Conservation (phyloP, 306 rosid genomes). For the Psophocarpus tetragonolobus region DNA sequence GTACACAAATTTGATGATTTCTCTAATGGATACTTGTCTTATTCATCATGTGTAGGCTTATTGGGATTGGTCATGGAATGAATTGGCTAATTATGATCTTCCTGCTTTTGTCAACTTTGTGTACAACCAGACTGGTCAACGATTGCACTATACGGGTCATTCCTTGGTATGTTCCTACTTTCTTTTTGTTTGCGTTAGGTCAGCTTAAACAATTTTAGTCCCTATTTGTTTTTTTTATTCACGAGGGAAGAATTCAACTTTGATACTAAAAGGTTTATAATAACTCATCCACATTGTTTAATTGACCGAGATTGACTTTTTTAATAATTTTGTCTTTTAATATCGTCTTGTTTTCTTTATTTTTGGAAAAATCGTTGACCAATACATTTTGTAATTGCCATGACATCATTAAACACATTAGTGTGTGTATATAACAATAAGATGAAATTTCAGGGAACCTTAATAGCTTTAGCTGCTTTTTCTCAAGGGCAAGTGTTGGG, state of each 20-base stretch:
- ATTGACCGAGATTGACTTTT: too few species aligned
- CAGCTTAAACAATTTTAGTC: background rate
- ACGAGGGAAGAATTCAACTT: too few species aligned
- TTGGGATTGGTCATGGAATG: constrained; percentile 96
- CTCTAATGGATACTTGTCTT: background rate
- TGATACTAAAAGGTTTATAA: too few species aligned
- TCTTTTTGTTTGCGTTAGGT: background rate
- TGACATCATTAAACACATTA: too few species aligned
- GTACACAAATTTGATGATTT: too few species aligned
- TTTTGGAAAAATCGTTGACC: too few species aligned
- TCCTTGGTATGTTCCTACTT: constrained; percentile 51
- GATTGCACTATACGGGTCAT: constrained; percentile 71
- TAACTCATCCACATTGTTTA: too few species aligned
- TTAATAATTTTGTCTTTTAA: too few species aligned
- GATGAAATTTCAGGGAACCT: constrained; percentile 64
- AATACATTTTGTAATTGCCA: too few species aligned
- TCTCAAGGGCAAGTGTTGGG: constrained; percentile 48
- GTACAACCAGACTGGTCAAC: constrained; percentile 54
- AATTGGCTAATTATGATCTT: constrained; percentile 65
- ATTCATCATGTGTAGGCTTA: constrained; percentile 45
- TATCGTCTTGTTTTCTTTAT: background rate
- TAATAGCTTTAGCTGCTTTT: constrained; percentile 58
- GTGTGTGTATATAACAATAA: background rate
- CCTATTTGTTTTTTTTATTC: too few species aligned
- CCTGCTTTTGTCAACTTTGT: constrained; percentile 70